Evolutionary conservation across 495 filamentous ascomycete genomes (phyloP).

Genomic region (Hypoxylon lienhwacheense): DNA sequence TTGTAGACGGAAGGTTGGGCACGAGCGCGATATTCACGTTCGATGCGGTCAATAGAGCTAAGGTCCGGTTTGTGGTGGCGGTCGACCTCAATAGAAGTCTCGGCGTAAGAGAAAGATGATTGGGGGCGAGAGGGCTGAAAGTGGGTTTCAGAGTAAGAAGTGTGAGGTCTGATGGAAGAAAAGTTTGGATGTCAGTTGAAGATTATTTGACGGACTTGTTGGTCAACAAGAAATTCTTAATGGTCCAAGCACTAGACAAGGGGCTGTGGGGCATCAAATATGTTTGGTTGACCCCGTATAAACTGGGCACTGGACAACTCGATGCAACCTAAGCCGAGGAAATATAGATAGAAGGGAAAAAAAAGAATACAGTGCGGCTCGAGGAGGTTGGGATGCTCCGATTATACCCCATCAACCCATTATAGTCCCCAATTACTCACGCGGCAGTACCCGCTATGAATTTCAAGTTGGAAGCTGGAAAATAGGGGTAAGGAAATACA

Average conservation of each 20-base stretch:
- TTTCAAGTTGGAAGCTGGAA: conserved; percentile 5
- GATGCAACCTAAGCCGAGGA: no score
- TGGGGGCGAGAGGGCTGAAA: conserved; percentile 46
- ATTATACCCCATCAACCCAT: no score
- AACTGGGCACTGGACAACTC: no score
- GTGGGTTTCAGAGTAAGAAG: conserved; percentile 23
- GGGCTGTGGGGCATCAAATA: no score
- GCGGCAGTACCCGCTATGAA: no score
- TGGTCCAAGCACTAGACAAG: conserved; percentile 17
- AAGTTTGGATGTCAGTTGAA: conserved; percentile 33
- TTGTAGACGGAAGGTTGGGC: conserved; percentile 58
- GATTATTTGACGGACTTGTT: conserved; percentile 29
- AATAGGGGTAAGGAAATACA: background rate
- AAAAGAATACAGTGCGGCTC: no score
- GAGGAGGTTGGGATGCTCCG: no score
- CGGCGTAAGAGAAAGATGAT: conserved; percentile 58
- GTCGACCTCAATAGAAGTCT: conserved; percentile 66
- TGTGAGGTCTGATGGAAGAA: conserved; percentile 34
- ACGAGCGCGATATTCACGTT: conserved; percentile 82
- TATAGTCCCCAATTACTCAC: no score
- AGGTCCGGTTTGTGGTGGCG: conserved; percentile 52
- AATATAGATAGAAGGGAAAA: no score
- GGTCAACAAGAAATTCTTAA: conserved; percentile 15
- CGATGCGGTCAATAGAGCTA: conserved; percentile 74
- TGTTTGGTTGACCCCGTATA: no score